Conservation (phyloP, 352 stramenopile species). For the Elongisporangium prolatum region DNA sequence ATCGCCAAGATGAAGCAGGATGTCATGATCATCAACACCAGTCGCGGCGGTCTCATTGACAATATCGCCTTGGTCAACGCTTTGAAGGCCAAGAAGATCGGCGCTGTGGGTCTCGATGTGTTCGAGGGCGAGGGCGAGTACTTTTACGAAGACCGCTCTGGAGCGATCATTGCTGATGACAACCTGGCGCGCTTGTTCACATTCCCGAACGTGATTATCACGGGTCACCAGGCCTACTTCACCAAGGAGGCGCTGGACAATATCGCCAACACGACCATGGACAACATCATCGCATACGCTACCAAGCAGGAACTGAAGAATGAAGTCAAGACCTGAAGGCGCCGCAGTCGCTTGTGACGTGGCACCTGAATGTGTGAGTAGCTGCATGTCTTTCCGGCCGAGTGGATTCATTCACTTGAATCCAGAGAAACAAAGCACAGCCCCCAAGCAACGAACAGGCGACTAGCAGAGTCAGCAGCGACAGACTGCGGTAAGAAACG, state of each 20-base stretch:
- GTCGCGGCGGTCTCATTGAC: constrained; percentile 82
- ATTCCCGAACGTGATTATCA: constrained; percentile 82
- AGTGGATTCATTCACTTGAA: background rate
- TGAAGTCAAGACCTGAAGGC: constrained; percentile 36
- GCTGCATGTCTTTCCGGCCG: background rate
- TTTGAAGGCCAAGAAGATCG: constrained; percentile 77
- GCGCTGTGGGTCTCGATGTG: constrained; percentile 83
- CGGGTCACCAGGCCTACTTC: constrained; percentile 78
- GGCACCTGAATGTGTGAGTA: background rate
- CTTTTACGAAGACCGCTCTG: constrained; percentile 76
- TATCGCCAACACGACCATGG: constrained; percentile 69
- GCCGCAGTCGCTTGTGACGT: background rate
- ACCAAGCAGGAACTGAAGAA: constrained; percentile 42
- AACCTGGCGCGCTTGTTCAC: constrained; percentile 71
- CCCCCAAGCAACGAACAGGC: background rate
- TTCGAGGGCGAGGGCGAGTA: constrained; percentile 77
- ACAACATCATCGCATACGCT: constrained; percentile 62
- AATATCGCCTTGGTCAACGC: constrained; percentile 75
- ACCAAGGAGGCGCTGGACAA: constrained; percentile 70
- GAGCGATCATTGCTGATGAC: constrained; percentile 61
- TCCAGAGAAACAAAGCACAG: background rate
- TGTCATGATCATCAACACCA: constrained; percentile 91
- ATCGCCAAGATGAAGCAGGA: constrained; percentile 86
- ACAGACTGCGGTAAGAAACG: background rate
- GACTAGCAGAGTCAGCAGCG: background rate